Evolutionary conservation across 768 basidiomycete genomes (phyloP), one percentile per base, ranked within the genome.

Genomic region (Podaxis pistillaris): DNA sequence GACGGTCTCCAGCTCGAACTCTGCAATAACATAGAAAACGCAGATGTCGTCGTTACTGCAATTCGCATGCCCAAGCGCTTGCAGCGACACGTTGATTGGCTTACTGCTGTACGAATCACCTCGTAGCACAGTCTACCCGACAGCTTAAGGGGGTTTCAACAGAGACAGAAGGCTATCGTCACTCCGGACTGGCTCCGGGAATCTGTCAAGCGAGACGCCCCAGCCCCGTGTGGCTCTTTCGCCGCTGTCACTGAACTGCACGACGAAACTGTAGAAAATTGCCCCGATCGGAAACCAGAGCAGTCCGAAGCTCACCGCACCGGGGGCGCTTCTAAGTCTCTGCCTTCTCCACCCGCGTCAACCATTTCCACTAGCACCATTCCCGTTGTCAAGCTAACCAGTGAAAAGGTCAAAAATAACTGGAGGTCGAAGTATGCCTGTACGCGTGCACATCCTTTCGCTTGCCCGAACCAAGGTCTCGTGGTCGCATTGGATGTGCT

Each of bases 141-240:
- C 30, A 13, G 15, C 60, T 47, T 63, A 60, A 38, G 33, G 38
- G 50, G 30, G 46, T 4, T 46, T 28, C 40, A 37, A n/a, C 67
- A 91, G 89, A 83, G 80, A 75, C 77, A 78, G 37, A 92, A 89
- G 67, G 77, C 82, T 0, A 81, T 92, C 24, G 89, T 93, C 11
- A 86, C 82, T 1, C 89, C 90, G 0, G 76, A 83, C 36, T 93
- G 91, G 91, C 79, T 93, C 17, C 78, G 72, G 36, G 82, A 88
- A 61, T 89, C 87, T 2, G 73, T 85, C 17, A 68, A 72, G 26
- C 73, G 77, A 47, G 76, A 79, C 0, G 74, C 68, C 15, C 68
- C 77, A 0, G 73, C 86, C 2, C 82, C 87, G 0, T 90, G 76
- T 63, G 81, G 76, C 0, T 73, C 78, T 40, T 92, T 87, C 69